phyloP scores from a whole-genome alignment of 2,329 filamentous ascomycete genomes.

The Ascomycota sp. region DNA sequence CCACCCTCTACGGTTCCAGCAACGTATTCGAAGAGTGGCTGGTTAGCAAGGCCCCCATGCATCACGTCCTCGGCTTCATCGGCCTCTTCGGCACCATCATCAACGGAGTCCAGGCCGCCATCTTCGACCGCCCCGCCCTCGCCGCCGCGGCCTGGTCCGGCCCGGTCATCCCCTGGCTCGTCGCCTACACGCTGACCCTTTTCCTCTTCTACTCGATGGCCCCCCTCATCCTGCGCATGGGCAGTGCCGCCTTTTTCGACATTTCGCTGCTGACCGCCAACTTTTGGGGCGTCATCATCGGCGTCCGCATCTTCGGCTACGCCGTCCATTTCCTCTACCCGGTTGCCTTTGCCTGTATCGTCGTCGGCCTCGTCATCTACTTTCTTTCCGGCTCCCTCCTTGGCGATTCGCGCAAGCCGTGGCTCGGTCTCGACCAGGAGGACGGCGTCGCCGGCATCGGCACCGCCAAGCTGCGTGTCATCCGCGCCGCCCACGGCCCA shows the following conservation, averaged over 20 bases:
- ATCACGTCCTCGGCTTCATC: conserved; percentile 84
- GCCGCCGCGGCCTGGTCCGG: conserved; percentile 4
- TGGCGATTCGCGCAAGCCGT: conserved; percentile 84
- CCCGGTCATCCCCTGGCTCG: conserved; percentile 54
- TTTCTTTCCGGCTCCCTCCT: conserved; percentile 66
- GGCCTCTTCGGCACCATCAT: conserved; percentile 76
- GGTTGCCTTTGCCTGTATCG: conserved; percentile 83
- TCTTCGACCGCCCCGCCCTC: conserved; percentile 52
- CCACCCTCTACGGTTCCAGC: conserved; percentile 74
- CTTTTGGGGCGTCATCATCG: conserved; percentile 94
- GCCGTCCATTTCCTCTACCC: conserved; percentile 80
- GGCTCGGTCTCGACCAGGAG: conserved; percentile 78
- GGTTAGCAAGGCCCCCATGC: conserved; percentile 66
- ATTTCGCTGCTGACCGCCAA: conserved; percentile 85
- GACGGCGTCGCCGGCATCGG: conserved; percentile 60
- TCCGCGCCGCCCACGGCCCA: conserved; percentile 29
- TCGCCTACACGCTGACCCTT: conserved; percentile 76
- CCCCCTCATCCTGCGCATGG: conserved; percentile 75
- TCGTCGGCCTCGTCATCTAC: conserved; percentile 69
- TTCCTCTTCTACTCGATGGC: conserved; percentile 73
- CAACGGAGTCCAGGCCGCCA: conserved; percentile 76
- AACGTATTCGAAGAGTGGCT: conserved; percentile 94
- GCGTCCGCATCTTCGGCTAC: conserved; percentile 66
- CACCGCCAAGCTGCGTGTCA: conserved; percentile 62
- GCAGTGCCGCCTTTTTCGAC: conserved; percentile 86